These are phyloP conservation scores for Saccharomyces hybrid DNA, from an alignment of 1,139 yeast genomes.

Conservation along the genomic window DNA sequence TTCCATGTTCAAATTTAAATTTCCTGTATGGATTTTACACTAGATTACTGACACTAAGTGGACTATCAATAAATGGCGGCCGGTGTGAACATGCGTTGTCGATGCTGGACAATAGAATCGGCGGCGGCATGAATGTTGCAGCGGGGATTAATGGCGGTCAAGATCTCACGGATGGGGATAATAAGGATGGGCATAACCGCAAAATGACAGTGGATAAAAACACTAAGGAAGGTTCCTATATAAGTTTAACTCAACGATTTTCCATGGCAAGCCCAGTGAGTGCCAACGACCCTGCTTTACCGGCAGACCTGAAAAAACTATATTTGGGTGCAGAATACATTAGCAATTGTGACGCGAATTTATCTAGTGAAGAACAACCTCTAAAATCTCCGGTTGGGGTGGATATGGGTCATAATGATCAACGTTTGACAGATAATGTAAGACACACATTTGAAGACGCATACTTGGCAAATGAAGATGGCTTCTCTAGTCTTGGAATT, in stretches of 20 bases:
- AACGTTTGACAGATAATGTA: constrained; percentile 1
- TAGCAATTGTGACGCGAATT: constrained; percentile 1
- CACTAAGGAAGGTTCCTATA: constrained; percentile 5
- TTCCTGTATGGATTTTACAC: constrained; percentile 26
- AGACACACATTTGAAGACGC: not conserved
- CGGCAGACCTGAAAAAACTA: constrained; percentile 14
- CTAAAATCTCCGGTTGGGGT: constrained; percentile 3
- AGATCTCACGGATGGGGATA: not conserved
- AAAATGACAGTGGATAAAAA: not conserved
- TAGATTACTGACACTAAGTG: constrained; percentile 21
- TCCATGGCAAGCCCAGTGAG: not conserved
- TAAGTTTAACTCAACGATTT: constrained; percentile 7
- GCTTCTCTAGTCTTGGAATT: not conserved
- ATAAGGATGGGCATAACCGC: not conserved
- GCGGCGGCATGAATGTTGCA: not conserved
- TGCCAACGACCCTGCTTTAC: constrained; percentile 7
- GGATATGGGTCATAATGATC: not conserved
- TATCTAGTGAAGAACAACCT: constrained; percentile 3
- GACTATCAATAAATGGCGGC: constrained; percentile 23
- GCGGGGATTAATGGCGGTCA: not conserved
- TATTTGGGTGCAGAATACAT: constrained; percentile 16
- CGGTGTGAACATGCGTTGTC: constrained; percentile 11
- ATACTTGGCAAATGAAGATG: constrained; percentile 4
- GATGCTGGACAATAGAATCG: constrained; percentile 9
- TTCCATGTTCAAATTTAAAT: constrained; percentile 17